Percentiles rank a stretch among this genome's conserved stretches.
Evolutionary conservation across 2,329 filamentous ascomycete species (phyloP).

Genomic region (Xylariaceae sp.): DNA sequence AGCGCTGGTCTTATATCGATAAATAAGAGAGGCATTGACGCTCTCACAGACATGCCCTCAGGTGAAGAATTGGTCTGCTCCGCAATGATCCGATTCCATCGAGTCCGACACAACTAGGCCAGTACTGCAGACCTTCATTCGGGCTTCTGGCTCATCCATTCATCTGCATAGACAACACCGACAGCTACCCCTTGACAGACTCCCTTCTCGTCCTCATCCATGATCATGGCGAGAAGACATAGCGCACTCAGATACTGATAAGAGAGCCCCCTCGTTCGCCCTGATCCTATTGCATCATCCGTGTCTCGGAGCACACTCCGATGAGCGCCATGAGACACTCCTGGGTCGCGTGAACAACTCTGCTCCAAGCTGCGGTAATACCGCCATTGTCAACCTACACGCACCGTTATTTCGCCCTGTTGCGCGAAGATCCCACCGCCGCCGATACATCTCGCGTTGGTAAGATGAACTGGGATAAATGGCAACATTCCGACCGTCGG

Average conservation of each 20-base stretch:
- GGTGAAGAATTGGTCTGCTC: too few species aligned
- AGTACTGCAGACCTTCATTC: slow-evolving; percentile 2
- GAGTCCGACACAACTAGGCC: too few species aligned
- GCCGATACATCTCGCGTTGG: slow-evolving; percentile 6
- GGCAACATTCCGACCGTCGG: slow-evolving; percentile 2
- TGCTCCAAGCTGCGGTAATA: slow-evolving; percentile 4
- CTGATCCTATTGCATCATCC: slow-evolving; percentile 9
- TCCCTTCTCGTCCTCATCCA: slow-evolving; percentile 3
- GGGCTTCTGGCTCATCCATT: slow-evolving; percentile 2
- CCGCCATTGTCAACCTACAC: slow-evolving; percentile 5
- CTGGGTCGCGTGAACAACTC: not conserved
- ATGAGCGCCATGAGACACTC: slow-evolving; percentile 5
- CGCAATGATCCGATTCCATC: too few species aligned
- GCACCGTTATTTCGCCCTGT: slow-evolving; percentile 1
- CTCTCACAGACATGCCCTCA: too few species aligned
- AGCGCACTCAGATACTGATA: slow-evolving; percentile 1
- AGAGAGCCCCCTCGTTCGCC: not conserved
- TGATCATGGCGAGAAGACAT: slow-evolving; percentile 3
- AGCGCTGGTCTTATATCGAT: too few species aligned
- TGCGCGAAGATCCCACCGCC: not conserved
- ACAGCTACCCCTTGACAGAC: slow-evolving; percentile 1
- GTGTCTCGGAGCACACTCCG: slow-evolving; percentile 3
- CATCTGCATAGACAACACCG: slow-evolving; percentile 2
- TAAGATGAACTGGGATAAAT: slow-evolving; percentile 1
- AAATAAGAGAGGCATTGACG: too few species aligned